Evolutionary conservation across 768 basidiomycete species (phyloP).

Genomic region (Wakefieldia striispora): DNA sequence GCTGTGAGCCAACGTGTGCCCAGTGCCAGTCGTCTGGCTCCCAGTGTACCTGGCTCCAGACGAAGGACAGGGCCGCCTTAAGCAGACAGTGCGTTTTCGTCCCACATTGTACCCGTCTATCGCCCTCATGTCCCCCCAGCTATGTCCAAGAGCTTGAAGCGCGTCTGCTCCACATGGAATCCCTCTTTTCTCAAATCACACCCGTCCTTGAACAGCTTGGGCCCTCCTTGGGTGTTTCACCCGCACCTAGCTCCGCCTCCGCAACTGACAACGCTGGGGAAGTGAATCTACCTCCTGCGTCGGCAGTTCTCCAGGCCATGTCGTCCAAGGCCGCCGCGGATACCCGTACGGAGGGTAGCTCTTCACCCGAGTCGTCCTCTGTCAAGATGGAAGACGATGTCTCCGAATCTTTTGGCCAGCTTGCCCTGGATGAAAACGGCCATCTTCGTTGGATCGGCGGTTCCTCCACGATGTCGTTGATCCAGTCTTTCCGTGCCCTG

Average conservation of each 20-base stretch:
- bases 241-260: slow-evolving; percentile 33
- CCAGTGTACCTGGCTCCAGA: slow-evolving; percentile 86
- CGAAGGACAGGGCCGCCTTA: slow-evolving; percentile 85
- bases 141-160: slow-evolving; percentile 93
- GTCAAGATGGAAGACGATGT: slow-evolving; percentile 62
- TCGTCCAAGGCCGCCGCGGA: slow-evolving; percentile 38
- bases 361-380: slow-evolving; percentile 33
- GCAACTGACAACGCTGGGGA: slow-evolving; percentile 13
- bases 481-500: slow-evolving; percentile 79
- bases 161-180: slow-evolving; percentile 84
- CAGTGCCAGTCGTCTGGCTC: slow-evolving; percentile 75
- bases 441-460: slow-evolving; percentile 92
- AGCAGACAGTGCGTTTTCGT: slow-evolving; percentile 74
- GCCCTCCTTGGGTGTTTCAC: slow-evolving; percentile 46
- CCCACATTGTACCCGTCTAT: slow-evolving; percentile 1
- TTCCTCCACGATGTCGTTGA: slow-evolving; percentile 89
- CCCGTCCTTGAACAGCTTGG: slow-evolving; percentile 75
- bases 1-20: slow-evolving; percentile 80
- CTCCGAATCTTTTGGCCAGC: slow-evolving; percentile 81
- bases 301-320: slow-evolving; percentile 34
- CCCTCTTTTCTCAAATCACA: slow-evolving; percentile 77
- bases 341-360: slow-evolving; percentile 31
- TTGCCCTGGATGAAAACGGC: slow-evolving; percentile 86
- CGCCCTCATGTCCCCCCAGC: slow-evolving; percentile 39
- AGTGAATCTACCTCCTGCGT: slow-evolving; percentile 21